phyloP scores from a whole-genome alignment of 345 rosid genomes.

The Eucalyptus victrix region DNA sequence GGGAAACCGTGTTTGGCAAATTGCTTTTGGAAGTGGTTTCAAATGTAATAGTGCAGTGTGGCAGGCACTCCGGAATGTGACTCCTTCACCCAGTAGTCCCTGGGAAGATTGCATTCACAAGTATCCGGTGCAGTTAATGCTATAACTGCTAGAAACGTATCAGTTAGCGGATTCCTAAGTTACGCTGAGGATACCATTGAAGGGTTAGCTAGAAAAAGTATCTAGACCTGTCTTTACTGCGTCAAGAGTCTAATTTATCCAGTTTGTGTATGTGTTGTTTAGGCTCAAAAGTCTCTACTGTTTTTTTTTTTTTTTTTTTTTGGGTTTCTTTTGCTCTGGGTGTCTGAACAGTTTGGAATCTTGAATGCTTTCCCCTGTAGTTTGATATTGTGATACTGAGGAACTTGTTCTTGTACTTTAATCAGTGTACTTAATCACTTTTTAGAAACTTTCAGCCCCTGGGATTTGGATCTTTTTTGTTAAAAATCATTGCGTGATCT shows the following conservation, averaged over 20 bases:
- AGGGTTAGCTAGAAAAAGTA: not conserved
- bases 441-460: not conserved
- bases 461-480: not conserved
- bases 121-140: conserved; percentile 55
- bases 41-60: conserved; percentile 91
- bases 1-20: conserved; percentile 89
- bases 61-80: conserved; percentile 47
- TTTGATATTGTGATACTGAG: not conserved
- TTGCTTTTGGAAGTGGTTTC: conserved; percentile 86
- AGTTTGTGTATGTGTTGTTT: not conserved
- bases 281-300: not conserved
- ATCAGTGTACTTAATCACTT: not conserved
- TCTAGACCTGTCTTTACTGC: not conserved
- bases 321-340: not conserved
- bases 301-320: not conserved
- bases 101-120: conserved; percentile 68
- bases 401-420: not conserved
- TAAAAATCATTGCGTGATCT: not conserved
- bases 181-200: not conserved
- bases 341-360: not conserved
- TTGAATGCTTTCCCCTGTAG: not conserved
- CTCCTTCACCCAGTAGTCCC: conserved; percentile 45
- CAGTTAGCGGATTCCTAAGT: not conserved
- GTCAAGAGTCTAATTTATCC: not conserved
- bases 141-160: not conserved